Percentiles rank a stretch among this genome's conserved stretches.
phyloP scores from a whole-genome alignment of 495 filamentous ascomycete species.

The Penicillium coprophilum region DNA sequence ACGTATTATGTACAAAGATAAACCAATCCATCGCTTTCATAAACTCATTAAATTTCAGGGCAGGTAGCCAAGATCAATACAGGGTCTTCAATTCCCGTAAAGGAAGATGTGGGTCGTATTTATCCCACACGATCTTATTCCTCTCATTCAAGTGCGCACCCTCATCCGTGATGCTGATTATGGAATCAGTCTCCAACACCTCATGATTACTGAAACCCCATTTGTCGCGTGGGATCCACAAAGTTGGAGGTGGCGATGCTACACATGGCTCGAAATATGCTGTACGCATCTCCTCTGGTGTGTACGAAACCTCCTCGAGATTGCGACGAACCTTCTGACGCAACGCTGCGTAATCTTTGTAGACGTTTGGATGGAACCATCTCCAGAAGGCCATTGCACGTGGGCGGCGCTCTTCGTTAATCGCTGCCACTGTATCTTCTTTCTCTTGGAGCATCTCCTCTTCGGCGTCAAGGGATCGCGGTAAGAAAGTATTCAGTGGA shows the following conservation, averaged over 20 bases:
- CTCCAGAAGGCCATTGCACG: constrained; percentile 49
- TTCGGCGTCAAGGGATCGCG: constrained; percentile 53
- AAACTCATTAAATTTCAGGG: neutral
- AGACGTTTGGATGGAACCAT: constrained; percentile 76
- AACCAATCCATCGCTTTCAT: constrained; percentile 2
- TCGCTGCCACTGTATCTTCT: constrained; percentile 30
- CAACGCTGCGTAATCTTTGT: constrained; percentile 66
- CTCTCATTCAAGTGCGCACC: constrained; percentile 64
- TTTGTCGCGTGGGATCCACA: constrained; percentile 71
- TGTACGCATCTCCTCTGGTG: constrained; percentile 51
- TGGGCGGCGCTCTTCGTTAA: constrained; percentile 27
- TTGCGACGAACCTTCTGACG: constrained; percentile 67
- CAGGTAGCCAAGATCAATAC: constrained; percentile 27
- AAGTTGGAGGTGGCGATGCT: constrained; percentile 52
- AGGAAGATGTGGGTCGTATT: constrained; percentile 43
- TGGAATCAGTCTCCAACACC: constrained; percentile 53
- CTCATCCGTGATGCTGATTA: constrained; percentile 59
- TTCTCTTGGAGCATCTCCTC: constrained; percentile 42
- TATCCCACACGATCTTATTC: constrained; percentile 60
- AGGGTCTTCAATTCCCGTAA: constrained; percentile 41
- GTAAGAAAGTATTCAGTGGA: constrained; percentile 74
- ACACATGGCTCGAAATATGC: constrained; percentile 71
- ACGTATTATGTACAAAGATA: constrained; percentile 4
- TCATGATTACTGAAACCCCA: constrained; percentile 65
- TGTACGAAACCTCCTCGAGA: constrained; percentile 52